These are phyloP conservation scores for Wickerhamiella pararugosa DNA, from an alignment of 1,139 yeast genomes.

Conservation along the genomic window DNA sequence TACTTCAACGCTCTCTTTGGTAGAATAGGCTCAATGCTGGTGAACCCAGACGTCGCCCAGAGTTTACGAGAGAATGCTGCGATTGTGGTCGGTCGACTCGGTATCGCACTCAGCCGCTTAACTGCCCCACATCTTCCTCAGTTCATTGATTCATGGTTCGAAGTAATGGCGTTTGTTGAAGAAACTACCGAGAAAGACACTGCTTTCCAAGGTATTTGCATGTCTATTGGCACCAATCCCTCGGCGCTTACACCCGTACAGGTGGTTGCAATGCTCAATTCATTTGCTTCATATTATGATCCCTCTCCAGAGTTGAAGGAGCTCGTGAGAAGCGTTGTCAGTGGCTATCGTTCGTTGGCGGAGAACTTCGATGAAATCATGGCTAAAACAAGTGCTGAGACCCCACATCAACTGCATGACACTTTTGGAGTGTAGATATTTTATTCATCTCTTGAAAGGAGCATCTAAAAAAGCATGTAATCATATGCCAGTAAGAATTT, in stretches of 20 bases:
- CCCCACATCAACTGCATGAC: constrained; percentile 15
- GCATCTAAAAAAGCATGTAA: background rate
- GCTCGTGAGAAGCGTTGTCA: constrained; percentile 21
- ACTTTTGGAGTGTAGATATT: constrained; percentile 10
- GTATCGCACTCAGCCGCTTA: constrained; percentile 45
- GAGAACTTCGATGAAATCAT: constrained; percentile 23
- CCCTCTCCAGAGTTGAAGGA: constrained; percentile 26
- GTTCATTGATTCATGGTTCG: constrained; percentile 52
- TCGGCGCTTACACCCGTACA: constrained; percentile 41
- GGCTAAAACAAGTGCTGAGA: constrained; percentile 14
- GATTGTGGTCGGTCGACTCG: constrained; percentile 86
- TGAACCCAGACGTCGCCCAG: constrained; percentile 30
- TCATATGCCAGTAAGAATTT: no score
- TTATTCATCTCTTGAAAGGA: background rate
- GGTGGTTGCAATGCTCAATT: constrained; percentile 42
- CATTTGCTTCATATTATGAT: constrained; percentile 44
- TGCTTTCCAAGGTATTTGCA: constrained; percentile 63
- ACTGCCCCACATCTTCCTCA: constrained; percentile 43
- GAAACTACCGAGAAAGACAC: constrained; percentile 75
- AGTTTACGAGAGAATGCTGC: constrained; percentile 77
- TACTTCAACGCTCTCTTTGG: constrained; percentile 41
- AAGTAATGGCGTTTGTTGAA: constrained; percentile 44
- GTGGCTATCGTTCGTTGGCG: constrained; percentile 25
- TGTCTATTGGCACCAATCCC: constrained; percentile 50
- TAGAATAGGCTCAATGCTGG: constrained; percentile 49